These are phyloP conservation scores for Geotrichum cucujoidarum DNA, from an alignment of 1,139 yeast genomes.

Conservation along the genomic window DNA sequence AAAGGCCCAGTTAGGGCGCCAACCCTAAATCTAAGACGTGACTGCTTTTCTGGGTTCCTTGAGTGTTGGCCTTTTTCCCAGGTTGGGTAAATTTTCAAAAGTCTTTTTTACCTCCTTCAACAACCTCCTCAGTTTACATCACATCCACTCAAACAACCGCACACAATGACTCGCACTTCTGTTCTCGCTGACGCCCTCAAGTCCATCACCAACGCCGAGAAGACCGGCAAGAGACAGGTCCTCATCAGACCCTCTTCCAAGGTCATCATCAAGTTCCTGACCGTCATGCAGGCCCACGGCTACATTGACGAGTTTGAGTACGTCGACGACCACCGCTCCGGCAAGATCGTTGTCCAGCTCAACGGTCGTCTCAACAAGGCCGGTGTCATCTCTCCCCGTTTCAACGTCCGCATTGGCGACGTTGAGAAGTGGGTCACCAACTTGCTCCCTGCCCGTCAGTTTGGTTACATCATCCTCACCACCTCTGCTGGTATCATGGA, in stretches of 20 bases:
- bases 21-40: not conserved
- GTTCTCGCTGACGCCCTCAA: slow-evolving; percentile 99
- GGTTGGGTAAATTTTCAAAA: too few relatives aligned
- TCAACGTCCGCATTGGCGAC: slow-evolving; percentile 88
- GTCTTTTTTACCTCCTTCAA: too few relatives aligned
- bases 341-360: slow-evolving; percentile 92
- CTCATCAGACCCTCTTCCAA: slow-evolving; percentile 97
- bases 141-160: too few relatives aligned
- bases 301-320: slow-evolving; percentile 99
- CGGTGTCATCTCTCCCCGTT: slow-evolving; percentile 98
- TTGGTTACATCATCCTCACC: slow-evolving; percentile 94
- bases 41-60: not conserved
- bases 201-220: slow-evolving; percentile 98
- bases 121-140: too few relatives aligned
- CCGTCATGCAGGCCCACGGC: slow-evolving; percentile 97
- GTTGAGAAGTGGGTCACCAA: slow-evolving; percentile 97
- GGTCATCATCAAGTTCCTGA: slow-evolving; percentile 93
- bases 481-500: slow-evolving; percentile 99
- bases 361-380: slow-evolving; percentile 98
- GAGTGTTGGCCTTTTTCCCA: not conserved
- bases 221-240: slow-evolving; percentile 99
- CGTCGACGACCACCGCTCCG: slow-evolving; percentile 98
- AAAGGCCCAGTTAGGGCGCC: not conserved
- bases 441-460: slow-evolving; percentile 97
- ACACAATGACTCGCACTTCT: slow-evolving; percentile 99